Percentiles rank a stretch among this genome's conserved stretches.
Conservation (phyloP, 2,329 filamentous ascomycete genomes). For the Fusarium anthophilum region DNA sequence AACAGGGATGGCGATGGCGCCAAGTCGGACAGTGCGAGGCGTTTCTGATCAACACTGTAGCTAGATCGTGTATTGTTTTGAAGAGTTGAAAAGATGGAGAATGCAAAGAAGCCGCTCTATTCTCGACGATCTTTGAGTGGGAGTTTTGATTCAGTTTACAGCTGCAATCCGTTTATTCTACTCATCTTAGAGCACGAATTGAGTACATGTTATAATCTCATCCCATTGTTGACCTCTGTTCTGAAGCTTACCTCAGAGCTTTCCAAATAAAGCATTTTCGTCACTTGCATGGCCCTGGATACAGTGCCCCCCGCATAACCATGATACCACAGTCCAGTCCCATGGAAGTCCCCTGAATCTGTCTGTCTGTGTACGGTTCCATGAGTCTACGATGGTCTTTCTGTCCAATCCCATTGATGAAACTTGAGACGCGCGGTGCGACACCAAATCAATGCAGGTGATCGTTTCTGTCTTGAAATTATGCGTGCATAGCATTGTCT, state of each 20-base stretch:
- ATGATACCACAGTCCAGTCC: conserved; percentile 40
- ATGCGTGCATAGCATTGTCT: conserved; percentile 2
- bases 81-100: neutral
- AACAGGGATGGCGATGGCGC: conserved; percentile 43
- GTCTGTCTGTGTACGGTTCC: neutral
- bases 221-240: neutral
- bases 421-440: conserved; percentile 21
- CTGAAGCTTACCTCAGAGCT: conserved; percentile 14
- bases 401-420: neutral
- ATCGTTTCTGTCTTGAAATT: neutral
- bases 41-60: conserved; percentile 35
- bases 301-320: conserved; percentile 43
- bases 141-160: neutral
- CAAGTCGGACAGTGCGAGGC: conserved; percentile 35
- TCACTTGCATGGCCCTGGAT: conserved; percentile 22
- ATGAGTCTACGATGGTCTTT: conserved; percentile 2
- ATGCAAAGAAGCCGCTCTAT: neutral
- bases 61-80: conserved; percentile 11
- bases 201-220: conserved; percentile 27
- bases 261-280: conserved; percentile 13
- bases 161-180: neutral
- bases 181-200: conserved; percentile 19
- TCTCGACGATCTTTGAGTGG: neutral
- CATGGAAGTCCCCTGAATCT: neutral
- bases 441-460: conserved; percentile 3